These are phyloP conservation scores for Aspergillus nidulans DNA, from an alignment of 495 filamentous ascomycete genomes.

Conservation along the genomic window DNA sequence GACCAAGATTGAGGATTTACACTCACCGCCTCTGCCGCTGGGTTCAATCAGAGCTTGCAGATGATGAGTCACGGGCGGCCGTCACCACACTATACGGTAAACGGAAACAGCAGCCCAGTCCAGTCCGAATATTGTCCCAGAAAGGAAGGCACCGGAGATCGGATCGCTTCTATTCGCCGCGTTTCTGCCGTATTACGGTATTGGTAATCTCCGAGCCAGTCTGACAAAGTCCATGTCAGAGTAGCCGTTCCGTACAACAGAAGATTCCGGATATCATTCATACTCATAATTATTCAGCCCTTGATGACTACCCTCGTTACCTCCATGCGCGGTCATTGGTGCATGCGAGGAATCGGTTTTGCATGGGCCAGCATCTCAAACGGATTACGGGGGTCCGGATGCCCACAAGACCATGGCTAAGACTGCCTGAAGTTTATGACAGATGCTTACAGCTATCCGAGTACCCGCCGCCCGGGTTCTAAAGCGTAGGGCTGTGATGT, in stretches of 20 bases:
- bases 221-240: neutral
- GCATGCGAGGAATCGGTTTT: neutral
- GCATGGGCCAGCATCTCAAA: no score
- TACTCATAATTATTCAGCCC: slow-evolving; percentile 1
- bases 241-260: no score
- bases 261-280: neutral
- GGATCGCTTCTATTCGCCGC: neutral
- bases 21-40: slow-evolving; percentile 1
- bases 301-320: neutral
- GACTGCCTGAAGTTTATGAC: neutral
- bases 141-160: neutral
- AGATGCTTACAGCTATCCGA: no score
- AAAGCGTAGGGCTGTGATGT: neutral
- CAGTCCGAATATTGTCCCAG: neutral
- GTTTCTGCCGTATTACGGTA: neutral
- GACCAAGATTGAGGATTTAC: slow-evolving; percentile 1
- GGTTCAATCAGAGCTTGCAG: neutral
- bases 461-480: neutral
- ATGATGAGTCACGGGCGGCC: neutral
- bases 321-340: neutral
- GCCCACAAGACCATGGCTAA: neutral
- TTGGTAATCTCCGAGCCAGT: slow-evolving; percentile 3
- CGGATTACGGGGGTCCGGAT: neutral
- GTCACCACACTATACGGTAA: neutral
- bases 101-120: neutral